Evolutionary conservation across 345 rosid species (phyloP), one percentile per base, ranked within the genome.

Genomic region (Viola odorata): DNA sequence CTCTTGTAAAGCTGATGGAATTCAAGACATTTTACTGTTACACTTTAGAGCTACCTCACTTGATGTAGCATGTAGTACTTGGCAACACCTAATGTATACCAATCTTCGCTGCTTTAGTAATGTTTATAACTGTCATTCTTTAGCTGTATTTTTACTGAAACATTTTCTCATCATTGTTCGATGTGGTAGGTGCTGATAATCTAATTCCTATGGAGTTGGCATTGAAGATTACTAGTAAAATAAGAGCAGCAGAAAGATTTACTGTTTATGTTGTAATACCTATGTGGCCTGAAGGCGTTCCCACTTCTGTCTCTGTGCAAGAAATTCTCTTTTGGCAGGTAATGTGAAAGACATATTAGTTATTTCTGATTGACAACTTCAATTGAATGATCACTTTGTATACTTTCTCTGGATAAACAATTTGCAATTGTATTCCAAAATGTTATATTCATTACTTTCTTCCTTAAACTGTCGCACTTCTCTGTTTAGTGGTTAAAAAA

Each of bases 271-370:
- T 91, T 38, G 72, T 91, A 50, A 80, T 91, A 55, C 92, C 97
- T 7, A 82, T 91, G 96, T 91, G 96, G 97, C 91, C 96, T 3
- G 96, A 88, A 78, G 97, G 97, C 53, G 77, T 62, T 58, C 94
- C 96, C 37, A 62, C 83, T 68, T 81, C 97, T 40, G 85, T 77
- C 4, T 36, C 85, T 6, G 94, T 86, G 55, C 97, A 91, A 79
- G 85, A 73, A 77, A 88, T 91, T 67, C 88, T 91, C 53, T 91
- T 80, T 65, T 91, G 97, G 96, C 97, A 91, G 96, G 97, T 87
- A 79, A 61, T 9, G 37, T 45, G 32, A 23, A 23, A 23, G 1
- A 2, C 32, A 23, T 23, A 0, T 23, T 23, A 23, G 2, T 2
- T 23, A 23, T 23, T 23, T 23, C 32, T 23, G 32, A 23, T 23